Conservation (phyloP, 805 yeast species). For the Isabelozyma gotoi region DNA sequence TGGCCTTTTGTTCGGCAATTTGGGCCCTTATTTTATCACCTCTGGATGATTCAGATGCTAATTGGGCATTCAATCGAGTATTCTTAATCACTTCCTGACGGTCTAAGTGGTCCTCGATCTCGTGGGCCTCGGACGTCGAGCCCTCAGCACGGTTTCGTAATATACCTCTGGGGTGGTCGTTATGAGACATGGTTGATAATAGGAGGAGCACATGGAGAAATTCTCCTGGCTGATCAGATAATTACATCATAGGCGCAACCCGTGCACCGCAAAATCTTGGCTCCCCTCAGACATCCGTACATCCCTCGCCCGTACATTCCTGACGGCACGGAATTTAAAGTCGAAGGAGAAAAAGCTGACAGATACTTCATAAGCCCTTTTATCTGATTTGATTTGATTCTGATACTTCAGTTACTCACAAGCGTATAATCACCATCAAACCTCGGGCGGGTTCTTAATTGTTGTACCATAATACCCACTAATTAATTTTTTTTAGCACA, state of each 20-base stretch:
- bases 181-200: background rate
- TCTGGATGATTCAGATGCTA: slow-evolving; percentile 33
- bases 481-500: too few relatives aligned
- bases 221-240: too few relatives aligned
- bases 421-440: too few relatives aligned
- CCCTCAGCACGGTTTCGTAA: slow-evolving; percentile 48
- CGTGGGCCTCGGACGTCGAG: slow-evolving; percentile 5
- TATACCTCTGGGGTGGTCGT: slow-evolving; percentile 41
- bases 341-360: background rate
- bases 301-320: background rate
- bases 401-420: too few relatives aligned
- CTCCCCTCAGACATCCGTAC: background rate
- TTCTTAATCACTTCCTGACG: slow-evolving; percentile 77
- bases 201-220: background rate
- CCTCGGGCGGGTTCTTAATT: too few relatives aligned
- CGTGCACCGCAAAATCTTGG: too few relatives aligned
- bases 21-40: slow-evolving; percentile 50
- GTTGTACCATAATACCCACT: background rate
- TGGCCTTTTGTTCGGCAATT: slow-evolving; percentile 38
- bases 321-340: background rate
- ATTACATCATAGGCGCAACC: too few relatives aligned
- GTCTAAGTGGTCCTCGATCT: slow-evolving; percentile 29
- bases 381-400: background rate
- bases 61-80: slow-evolving; percentile 71
- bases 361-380: background rate